phyloP scores from a whole-genome alignment of 257 asterid species.

The Solanum corneliomulleri region DNA sequence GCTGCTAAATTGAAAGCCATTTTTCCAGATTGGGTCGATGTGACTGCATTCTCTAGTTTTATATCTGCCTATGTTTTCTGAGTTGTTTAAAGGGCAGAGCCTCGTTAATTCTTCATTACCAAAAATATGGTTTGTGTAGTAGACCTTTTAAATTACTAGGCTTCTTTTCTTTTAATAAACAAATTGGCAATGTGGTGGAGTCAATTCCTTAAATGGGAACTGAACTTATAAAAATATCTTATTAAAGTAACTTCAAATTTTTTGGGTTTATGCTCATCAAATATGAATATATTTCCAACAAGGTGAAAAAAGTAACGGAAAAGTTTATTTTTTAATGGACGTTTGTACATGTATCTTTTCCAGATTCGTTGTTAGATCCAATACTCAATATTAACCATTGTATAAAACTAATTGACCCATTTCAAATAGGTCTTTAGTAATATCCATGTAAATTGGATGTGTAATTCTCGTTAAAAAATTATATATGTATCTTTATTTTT shows the following conservation, averaged over 20 bases:
- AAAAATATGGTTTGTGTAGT: background rate
- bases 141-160: background rate
- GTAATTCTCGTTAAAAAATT: background rate
- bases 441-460: background rate
- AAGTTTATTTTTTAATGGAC: background rate
- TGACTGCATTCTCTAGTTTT: constrained; percentile 67
- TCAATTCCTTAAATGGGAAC: background rate
- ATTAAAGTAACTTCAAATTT: background rate
- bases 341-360: background rate
- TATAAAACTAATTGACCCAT: background rate
- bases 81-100: constrained; percentile 5
- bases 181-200: background rate
- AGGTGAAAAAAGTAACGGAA: background rate
- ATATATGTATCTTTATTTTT: too few relatives aligned
- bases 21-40: constrained; percentile 87
- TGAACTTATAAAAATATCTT: background rate
- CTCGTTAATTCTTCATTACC: background rate
- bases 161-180: background rate
- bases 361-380: background rate
- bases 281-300: background rate
- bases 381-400: background rate
- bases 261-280: background rate
- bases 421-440: too few relatives aligned
- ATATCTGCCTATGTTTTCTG: constrained; percentile 48
- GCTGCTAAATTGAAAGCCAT: constrained; percentile 61